Percentiles rank a stretch among this genome's conserved stretches.
Conservation (phyloP, 2,329 filamentous ascomycete species). For the Dothiorella sarmentorum region DNA sequence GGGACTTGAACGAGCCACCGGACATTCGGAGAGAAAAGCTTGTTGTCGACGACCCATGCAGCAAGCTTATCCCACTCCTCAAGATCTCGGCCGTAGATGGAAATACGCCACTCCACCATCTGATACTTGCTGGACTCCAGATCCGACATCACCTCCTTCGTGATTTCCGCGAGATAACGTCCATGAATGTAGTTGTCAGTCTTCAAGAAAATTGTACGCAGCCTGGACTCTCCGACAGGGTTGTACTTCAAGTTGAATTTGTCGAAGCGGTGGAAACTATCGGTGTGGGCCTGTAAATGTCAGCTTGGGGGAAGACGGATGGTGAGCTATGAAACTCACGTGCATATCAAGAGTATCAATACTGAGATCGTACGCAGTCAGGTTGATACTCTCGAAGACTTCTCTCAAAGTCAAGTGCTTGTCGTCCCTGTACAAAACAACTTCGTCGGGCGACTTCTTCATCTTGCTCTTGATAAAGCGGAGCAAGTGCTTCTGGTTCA, state of each 20-base stretch:
- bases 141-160: slow-evolving; percentile 95
- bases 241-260: slow-evolving; percentile 99
- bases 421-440: slow-evolving; percentile 87
- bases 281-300: slow-evolving; percentile 72
- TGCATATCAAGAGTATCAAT: slow-evolving; percentile 99
- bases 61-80: slow-evolving; percentile 97
- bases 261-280: slow-evolving; percentile 97
- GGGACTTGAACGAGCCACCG: slow-evolving; percentile 96
- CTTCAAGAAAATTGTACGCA: slow-evolving; percentile 97
- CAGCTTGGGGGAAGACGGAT: not conserved
- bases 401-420: slow-evolving; percentile 87
- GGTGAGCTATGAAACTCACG: slow-evolving; percentile 51
- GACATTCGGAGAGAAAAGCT: slow-evolving; percentile 95
- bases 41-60: slow-evolving; percentile 96
- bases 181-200: slow-evolving; percentile 98
- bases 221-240: slow-evolving; percentile 87
- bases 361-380: slow-evolving; percentile 95
- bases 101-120: slow-evolving; percentile 99
- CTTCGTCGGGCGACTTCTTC: slow-evolving; percentile 95
- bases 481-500: slow-evolving; percentile 98
- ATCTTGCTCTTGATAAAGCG: slow-evolving; percentile 99
- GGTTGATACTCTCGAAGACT: slow-evolving; percentile 95
- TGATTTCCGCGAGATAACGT: slow-evolving; percentile 93
- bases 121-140: slow-evolving; percentile 98
- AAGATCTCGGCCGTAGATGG: slow-evolving; percentile 86